Percentiles rank a stretch among this genome's conserved stretches.
Evolutionary conservation across 345 rosid species (phyloP).

Genomic region (Raphanus raphanistrum): DNA sequence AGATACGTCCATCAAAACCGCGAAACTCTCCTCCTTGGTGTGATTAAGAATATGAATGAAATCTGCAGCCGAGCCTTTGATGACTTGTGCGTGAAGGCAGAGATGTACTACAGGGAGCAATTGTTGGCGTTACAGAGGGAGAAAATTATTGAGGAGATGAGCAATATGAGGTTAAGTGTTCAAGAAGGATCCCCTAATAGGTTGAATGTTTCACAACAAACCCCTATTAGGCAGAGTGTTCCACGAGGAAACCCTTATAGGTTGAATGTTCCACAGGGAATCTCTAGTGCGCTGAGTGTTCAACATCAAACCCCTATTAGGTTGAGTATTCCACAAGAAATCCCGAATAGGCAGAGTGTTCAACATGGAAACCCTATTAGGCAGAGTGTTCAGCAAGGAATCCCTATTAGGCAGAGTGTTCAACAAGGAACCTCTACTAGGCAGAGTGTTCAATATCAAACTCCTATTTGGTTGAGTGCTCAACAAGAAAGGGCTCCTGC

Average conservation of each 20-base stretch:
- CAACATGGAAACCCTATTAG: background rate
- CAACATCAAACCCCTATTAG: background rate
- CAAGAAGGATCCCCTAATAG: background rate
- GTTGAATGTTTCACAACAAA: background rate
- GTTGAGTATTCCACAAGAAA: background rate
- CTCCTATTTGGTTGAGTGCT: background rate
- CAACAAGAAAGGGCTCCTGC: background rate
- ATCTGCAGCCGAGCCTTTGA: slow-evolving; percentile 50
- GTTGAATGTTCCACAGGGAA: background rate
- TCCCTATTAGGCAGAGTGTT: background rate
- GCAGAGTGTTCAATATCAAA: background rate
- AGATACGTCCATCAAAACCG: slow-evolving; percentile 44
- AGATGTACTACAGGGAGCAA: background rate
- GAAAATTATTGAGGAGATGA: background rate
- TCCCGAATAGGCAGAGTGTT: background rate
- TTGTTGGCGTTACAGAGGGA: background rate
- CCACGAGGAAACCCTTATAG: background rate
- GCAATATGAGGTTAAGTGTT: background rate
- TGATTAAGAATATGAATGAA: slow-evolving; percentile 34
- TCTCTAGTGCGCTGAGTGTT: background rate
- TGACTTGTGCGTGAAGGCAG: slow-evolving; percentile 35
- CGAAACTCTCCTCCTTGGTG: background rate
- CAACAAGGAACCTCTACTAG: background rate
- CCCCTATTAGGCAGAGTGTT: background rate
- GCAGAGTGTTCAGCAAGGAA: background rate